Base-by-base conservation (phyloP, 1,284 basidiomycete genomes). In the Sphagnurus paluster region DNA sequence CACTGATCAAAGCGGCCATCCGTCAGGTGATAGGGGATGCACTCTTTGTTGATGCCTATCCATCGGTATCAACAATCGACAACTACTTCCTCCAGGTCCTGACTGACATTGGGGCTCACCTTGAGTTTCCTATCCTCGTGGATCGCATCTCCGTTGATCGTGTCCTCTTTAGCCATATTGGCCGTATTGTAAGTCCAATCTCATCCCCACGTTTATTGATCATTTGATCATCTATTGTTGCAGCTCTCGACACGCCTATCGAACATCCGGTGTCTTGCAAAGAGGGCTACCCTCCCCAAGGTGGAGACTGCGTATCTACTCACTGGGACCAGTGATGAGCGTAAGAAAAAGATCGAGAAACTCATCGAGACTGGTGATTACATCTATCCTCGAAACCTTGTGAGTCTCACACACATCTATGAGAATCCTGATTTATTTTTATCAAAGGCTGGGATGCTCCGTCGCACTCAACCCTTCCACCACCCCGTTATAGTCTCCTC, bases 31-130 rank as follows among this genome's bases (percentile, higher is more conserved):
- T 24, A 3, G 35, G 34, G 25, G 23, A 47, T 33, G 21, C 29
- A 11, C 36, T 47, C 10, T 42, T 47, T 20, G 16, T 33, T 5
- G 35, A 42, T 47, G 21, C 36, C 2, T 47, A 42, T 23, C 46
- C 34, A 33, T 25, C 40, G 0, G 4, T 17, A 5, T 28, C 39
- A 11, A 32, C 20, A 2, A 33, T 42, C 39, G 29, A 38, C 16
- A 35, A 37, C 7, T 42, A 38, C 21, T 32, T 38, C 23, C 21
- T 14, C 4, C 14, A 10, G 7, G 1, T 37, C 16, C 9, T 42
- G 4, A 26, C 42, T 13, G 23, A 30, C 4, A 42, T 25, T 8
- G 39, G 39, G 14, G n/a, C 36, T 2, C 14, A 37, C 6, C 5
- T 42, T 4, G 34, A 42, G 16, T 19, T 29, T 14, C 16, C 23